Evolutionary conservation across 768 basidiomycete genomes (phyloP).

Genomic region (Pisolithus albus): DNA sequence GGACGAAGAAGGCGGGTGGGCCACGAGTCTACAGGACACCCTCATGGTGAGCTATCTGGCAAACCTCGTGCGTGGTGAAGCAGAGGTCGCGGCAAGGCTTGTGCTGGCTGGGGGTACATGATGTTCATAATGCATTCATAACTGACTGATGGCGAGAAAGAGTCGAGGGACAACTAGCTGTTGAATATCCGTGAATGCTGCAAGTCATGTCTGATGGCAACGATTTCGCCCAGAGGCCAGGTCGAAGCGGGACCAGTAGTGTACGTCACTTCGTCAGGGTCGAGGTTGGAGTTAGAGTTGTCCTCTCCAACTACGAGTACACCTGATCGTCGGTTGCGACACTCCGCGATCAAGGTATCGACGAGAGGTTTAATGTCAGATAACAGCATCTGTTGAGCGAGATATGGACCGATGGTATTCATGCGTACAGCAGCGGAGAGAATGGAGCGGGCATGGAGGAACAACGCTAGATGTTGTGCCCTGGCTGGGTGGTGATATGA

Average conservation of each 20-base stretch:
- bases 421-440: slow-evolving; percentile 89
- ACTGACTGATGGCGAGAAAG: neutral
- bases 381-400: slow-evolving; percentile 79
- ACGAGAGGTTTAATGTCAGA: slow-evolving; percentile 67
- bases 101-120: slow-evolving; percentile 52
- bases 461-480: slow-evolving; percentile 81
- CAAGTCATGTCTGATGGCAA: slow-evolving; percentile 84
- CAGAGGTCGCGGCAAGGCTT: slow-evolving; percentile 84
- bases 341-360: slow-evolving; percentile 41
- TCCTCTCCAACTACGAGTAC: slow-evolving; percentile 16
- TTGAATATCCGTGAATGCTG: slow-evolving; percentile 98
- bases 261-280: slow-evolving; percentile 13
- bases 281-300: neutral
- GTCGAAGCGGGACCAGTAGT: slow-evolving; percentile 72
- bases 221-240: slow-evolving; percentile 94
- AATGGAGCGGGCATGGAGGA: slow-evolving; percentile 84
- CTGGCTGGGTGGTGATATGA: slow-evolving; percentile 45
- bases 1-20: slow-evolving; percentile 70
- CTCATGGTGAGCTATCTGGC: slow-evolving; percentile 94
- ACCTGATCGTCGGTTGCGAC: slow-evolving; percentile 45
- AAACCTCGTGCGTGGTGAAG: slow-evolving; percentile 88
- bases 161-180: slow-evolving; percentile 36
- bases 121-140: slow-evolving; percentile 28
- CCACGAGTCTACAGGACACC: slow-evolving; percentile 78
- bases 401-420: slow-evolving; percentile 90